Base-by-base conservation (phyloP, 2,329 filamentous ascomycete species). In the Colletotrichum sansevieriae region DNA sequence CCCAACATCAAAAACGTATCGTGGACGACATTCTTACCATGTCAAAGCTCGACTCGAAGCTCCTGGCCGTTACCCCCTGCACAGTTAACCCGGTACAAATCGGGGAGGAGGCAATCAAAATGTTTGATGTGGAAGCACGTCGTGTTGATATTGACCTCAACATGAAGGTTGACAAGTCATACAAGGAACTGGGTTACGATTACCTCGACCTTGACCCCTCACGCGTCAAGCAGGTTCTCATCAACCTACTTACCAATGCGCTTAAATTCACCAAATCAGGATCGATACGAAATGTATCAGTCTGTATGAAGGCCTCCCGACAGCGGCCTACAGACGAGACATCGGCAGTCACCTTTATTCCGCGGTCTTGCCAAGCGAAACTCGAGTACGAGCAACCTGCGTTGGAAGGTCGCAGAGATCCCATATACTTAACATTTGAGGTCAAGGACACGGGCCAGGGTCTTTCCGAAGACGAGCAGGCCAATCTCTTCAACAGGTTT, bases 181-280 rank as follows among this genome's bases (percentile, higher is more conserved):
- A 90, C 74, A 81, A 80, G 4, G 79, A 84, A 1, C 80, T 90
- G 1, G 80, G 80, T 0, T 81, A 92, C 39, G 87, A 91, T 41
- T 94, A 89, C 83, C 87, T 94, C 3, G 80, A 84, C 39, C 78
- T 94, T 33, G 93, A 95, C 75, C 90, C 92, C 0, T 91, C 90
- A 15, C 86, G 92, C 25, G 88, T 95, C 57, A 86, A 92, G 59
- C 92, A 95, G 77, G 91, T 95, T 1, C 82, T 95, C 3, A 94
- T 95, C 76, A 95, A 95, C 73, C 84, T 95, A 1, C 87, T 92
- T 9, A 93, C 92, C 8, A 95, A 95, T 74, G 91, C 92, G 0
- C 90, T 95, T 77, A 95, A 95, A 74, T 95, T 95, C 75, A 95
- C 93, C 1, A 89, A 89, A 41, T 84, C 84, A 0, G 87, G 90